These are phyloP conservation scores for Penicillium sp. DNA, from an alignment of 2,329 filamentous ascomycete genomes.

Conservation along the genomic window DNA sequence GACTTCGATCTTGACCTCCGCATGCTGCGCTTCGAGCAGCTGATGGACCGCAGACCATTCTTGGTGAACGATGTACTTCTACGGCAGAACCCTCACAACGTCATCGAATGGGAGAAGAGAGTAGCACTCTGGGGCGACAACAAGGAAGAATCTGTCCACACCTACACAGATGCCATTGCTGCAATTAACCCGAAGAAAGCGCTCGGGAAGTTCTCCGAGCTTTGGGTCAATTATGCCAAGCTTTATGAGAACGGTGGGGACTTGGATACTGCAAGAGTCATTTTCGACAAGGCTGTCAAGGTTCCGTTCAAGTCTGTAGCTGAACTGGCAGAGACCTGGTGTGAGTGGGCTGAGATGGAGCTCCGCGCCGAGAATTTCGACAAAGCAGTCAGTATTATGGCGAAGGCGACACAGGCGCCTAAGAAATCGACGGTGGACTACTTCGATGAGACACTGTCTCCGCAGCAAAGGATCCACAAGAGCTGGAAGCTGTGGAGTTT, in stretches of 20 bases:
- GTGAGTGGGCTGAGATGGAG: conserved; percentile 98
- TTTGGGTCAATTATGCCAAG: conserved; percentile 96
- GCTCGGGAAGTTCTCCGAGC: conserved; percentile 84
- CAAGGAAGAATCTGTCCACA: conserved; percentile 83
- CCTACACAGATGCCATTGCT: conserved; percentile 90
- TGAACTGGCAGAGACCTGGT: conserved; percentile 97
- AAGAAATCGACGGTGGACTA: conserved; percentile 99
- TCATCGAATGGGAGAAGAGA: conserved; percentile 94
- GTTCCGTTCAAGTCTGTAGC: conserved; percentile 97
- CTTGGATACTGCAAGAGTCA: conserved; percentile 77
- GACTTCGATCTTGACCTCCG: conserved; percentile 94
- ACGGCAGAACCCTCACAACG: conserved; percentile 93
- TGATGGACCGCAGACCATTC: conserved; percentile 96
- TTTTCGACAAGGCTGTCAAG: conserved; percentile 97
- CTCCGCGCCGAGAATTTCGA: conserved; percentile 94
- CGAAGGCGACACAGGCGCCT: conserved; percentile 93
- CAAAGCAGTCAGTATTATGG: conserved; percentile 91
- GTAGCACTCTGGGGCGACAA: conserved; percentile 96
- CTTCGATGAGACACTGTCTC: conserved; percentile 89
- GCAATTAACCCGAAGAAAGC: conserved; percentile 94
- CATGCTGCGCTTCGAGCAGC: conserved; percentile 96
- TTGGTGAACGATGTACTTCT: conserved; percentile 93
- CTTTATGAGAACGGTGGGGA: conserved; percentile 91
- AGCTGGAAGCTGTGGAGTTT: conserved; percentile 99
- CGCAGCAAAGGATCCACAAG: conserved; percentile 96